Evolutionary conservation across 345 rosid genomes (phyloP), one percentile per base, ranked within the genome.

Genomic region (Melaleuca quinquenervia): DNA sequence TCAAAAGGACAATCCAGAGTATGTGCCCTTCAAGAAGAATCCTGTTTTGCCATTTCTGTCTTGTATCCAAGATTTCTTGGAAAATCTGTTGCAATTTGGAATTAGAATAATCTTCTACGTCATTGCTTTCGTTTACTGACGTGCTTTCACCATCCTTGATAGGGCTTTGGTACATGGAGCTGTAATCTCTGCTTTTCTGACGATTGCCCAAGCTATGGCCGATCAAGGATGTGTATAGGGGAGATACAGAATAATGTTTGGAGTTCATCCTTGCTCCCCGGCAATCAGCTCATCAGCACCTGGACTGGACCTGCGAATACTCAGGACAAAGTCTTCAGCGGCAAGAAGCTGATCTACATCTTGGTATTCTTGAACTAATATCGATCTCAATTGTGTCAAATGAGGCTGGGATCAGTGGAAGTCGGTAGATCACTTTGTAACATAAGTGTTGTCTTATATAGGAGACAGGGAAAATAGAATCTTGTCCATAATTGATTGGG

Each of bases 1-100:
- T 90, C 96, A 93, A 85, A 97, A 95, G 89, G 99, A 97, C 70
- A 96, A 93, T 87, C 98, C 99, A 0, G 99, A 97, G 99, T 97
- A 92, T 29, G 55, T 82, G 41, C 26, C 29, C 84, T 82, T 82
- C 58, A 82, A 82, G 78, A 20, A 18, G 78, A 32, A 51, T 16
- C 84, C 55, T 8, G 44, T 21, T 27, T 45, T 82, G 36, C 44
- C 56, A 55, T 45, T 84, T 55, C 36, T n/a, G 0, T 48, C 50
- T 84, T n/a, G 5, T 16, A 53, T 55, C 24, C n/a, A 11, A 9
- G 32, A 51, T n/a, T 41, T 8, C 76, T 10, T 16, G 24, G 45
- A 70, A 32, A 36, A 70, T 36, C 80, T 70, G 48, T 70, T 36
- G 14, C 80, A 70, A 64, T 64, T 0, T 70, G 48, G 24, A 70